A percentile compares a stretch with the other conserved stretches of the same genome.
phyloP scores from a whole-genome alignment of 2,329 filamentous ascomycete species.

The Penicillium capsulatum region DNA sequence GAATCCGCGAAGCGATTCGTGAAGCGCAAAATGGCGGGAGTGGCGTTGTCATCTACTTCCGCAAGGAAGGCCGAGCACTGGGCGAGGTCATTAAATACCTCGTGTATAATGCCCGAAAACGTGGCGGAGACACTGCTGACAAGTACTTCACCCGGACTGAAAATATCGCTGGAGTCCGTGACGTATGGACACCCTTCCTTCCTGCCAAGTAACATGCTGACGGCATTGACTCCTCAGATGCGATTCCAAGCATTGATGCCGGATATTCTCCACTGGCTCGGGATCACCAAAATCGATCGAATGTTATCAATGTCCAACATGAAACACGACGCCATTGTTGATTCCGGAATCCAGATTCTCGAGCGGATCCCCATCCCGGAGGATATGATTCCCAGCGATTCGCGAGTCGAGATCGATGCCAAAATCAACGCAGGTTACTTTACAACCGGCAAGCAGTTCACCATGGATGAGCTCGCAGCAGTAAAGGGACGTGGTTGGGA shows the following conservation, averaged over 20 bases:
- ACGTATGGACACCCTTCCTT: slow-evolving; percentile 24
- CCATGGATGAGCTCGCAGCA: slow-evolving; percentile 74
- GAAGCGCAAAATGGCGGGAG: slow-evolving; percentile 92
- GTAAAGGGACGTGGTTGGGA: slow-evolving; percentile 92
- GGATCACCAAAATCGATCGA: slow-evolving; percentile 95
- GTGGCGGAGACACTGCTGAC: slow-evolving; percentile 37
- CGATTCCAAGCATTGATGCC: slow-evolving; percentile 98
- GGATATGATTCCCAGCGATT: slow-evolving; percentile 89
- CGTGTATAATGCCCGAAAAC: slow-evolving; percentile 57
- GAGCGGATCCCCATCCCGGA: slow-evolving; percentile 90
- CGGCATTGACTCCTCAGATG: slow-evolving; percentile 56
- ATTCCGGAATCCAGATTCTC: slow-evolving; percentile 64
- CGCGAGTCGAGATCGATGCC: slow-evolving; percentile 95
- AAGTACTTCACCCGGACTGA: slow-evolving; percentile 93
- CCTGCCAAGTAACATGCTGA: slow-evolving; percentile 6
- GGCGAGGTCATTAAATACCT: slow-evolving; percentile 90
- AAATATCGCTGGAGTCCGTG: slow-evolving; percentile 94
- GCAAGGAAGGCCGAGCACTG: slow-evolving; percentile 90
- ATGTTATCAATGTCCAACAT: slow-evolving; percentile 98
- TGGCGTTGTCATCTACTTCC: slow-evolving; percentile 96
- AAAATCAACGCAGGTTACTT: slow-evolving; percentile 92
- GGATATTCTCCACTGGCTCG: slow-evolving; percentile 95
- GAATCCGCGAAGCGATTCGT: slow-evolving; percentile 95
- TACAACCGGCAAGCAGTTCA: slow-evolving; percentile 86
- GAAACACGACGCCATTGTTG: slow-evolving; percentile 52